These are phyloP conservation scores for Podaxis sp. DNA, from an alignment of 768 basidiomycete species.

Conservation along the genomic window DNA sequence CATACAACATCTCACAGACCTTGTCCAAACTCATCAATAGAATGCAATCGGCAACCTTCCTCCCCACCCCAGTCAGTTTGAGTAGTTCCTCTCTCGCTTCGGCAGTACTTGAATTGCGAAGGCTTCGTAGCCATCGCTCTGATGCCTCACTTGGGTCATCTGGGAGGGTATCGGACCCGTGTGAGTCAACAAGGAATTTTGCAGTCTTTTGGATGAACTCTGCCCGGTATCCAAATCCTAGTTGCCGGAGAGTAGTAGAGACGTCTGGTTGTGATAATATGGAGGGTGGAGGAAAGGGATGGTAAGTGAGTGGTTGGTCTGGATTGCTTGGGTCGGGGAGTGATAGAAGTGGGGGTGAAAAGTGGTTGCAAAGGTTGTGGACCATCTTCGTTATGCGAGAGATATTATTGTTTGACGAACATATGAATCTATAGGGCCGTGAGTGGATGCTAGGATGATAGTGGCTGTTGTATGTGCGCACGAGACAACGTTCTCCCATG, in stretches of 20 bases:
- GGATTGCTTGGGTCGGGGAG: constrained; percentile 33
- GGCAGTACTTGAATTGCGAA: constrained; percentile 49
- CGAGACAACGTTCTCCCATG: constrained; percentile 96
- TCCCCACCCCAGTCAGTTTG: constrained; percentile 86
- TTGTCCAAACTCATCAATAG: constrained; percentile 92
- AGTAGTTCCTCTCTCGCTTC: constrained; percentile 76
- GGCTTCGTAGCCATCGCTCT: constrained; percentile 57
- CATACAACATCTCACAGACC: constrained; percentile 37
- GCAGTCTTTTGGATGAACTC: constrained; percentile 85
- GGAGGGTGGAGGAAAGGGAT: constrained; percentile 85
- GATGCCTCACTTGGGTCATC: constrained; percentile 41
- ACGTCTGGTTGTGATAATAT: constrained; percentile 60
- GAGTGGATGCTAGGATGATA: neutral
- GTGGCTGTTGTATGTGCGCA: constrained; percentile 38
- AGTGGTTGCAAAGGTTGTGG: constrained; percentile 74
- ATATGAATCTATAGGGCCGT: constrained; percentile 74
- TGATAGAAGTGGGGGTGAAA: constrained; percentile 67
- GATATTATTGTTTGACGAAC: constrained; percentile 97
- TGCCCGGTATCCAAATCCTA: constrained; percentile 97
- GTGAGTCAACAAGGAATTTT: constrained; percentile 65
- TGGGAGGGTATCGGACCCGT: constrained; percentile 29
- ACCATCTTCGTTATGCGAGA: constrained; percentile 93
- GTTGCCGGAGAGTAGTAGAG: constrained; percentile 61
- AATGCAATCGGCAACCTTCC: constrained; percentile 96
- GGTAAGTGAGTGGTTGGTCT: constrained; percentile 44